A percentile compares a stretch with the other conserved stretches of the same genome.
Evolutionary conservation across 129 eudicot genomes (phyloP).

Genomic region (Kitagawia praeruptora): DNA sequence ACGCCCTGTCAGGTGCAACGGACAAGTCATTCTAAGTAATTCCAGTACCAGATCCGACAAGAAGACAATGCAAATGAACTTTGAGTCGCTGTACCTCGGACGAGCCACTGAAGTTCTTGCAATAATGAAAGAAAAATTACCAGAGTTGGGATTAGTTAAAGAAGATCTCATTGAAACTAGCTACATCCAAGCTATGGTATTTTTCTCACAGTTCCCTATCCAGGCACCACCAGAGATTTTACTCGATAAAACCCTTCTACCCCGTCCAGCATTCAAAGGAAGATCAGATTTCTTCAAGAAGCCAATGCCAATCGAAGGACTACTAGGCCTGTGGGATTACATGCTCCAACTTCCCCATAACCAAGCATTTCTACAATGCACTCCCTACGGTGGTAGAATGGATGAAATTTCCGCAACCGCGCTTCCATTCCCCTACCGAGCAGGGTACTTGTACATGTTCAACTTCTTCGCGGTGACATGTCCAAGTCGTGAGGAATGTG

Average conservation of each 20-base stretch:
- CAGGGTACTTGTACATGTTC: background rate
- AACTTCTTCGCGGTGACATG: background rate
- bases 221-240: background rate
- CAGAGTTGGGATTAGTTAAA: background rate
- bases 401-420: background rate
- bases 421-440: background rate
- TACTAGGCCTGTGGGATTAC: background rate
- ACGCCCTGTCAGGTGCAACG: background rate
- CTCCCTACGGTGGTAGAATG: background rate
- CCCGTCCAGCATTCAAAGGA: slow-evolving; percentile 1
- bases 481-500: background rate
- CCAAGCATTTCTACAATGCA: background rate
- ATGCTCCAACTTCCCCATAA: background rate
- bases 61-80: background rate
- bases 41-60: slow-evolving; percentile 2
- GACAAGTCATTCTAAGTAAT: slow-evolving; percentile 3
- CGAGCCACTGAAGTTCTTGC: background rate
- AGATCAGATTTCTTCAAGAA: slow-evolving; percentile 1
- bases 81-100: background rate
- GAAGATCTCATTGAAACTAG: background rate
- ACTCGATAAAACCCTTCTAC: background rate
- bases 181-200: slow-evolving; percentile 2
- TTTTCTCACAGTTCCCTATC: background rate
- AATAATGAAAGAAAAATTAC: background rate
- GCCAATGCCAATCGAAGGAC: background rate